phyloP scores from a whole-genome alignment of 2,329 filamentous ascomycete species.

The Penicillium digitatum region DNA sequence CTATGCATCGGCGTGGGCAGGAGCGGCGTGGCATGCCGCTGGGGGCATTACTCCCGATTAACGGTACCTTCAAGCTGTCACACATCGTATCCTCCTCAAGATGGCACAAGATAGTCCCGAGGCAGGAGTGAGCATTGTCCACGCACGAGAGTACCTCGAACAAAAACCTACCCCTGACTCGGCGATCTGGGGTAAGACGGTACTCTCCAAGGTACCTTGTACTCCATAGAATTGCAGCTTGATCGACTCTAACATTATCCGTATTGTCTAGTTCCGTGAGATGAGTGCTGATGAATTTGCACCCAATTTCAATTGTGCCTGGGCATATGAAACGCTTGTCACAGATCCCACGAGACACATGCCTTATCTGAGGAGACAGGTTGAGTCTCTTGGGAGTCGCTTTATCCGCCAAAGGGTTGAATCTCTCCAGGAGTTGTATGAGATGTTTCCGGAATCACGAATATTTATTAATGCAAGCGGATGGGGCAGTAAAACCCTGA shows the following conservation, averaged over 20 bases:
- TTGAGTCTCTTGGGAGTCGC: conserved; percentile 30
- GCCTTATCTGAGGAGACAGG: conserved; percentile 32
- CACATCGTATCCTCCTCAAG: conserved; percentile 33
- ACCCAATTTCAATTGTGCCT: conserved; percentile 31
- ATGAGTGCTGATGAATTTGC: conserved; percentile 32
- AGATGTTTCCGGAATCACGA: conserved; percentile 34
- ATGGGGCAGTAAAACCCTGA: conserved; percentile 33
- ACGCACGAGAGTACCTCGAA: conserved; percentile 36
- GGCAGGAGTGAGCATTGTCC: conserved; percentile 35
- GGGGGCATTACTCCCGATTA: conserved; percentile 35
- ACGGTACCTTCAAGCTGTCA: conserved; percentile 35
- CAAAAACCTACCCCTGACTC: conserved; percentile 31
- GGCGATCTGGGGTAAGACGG: conserved; percentile 34
- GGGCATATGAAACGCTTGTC: conserved; percentile 38
- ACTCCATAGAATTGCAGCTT: neutral
- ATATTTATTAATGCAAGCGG: conserved; percentile 42
- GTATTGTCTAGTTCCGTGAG: conserved; percentile 31
- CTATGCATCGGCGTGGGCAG: conserved; percentile 41
- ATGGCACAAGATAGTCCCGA: conserved; percentile 34
- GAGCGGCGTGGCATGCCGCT: conserved; percentile 40
- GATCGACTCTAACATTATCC: neutral
- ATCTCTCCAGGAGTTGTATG: conserved; percentile 34
- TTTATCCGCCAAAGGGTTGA: conserved; percentile 35
- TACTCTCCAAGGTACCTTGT: conserved; percentile 32
- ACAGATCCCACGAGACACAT: conserved; percentile 39